Base-by-base conservation (phyloP, 345 rosid genomes). In the Balakata baccata region DNA sequence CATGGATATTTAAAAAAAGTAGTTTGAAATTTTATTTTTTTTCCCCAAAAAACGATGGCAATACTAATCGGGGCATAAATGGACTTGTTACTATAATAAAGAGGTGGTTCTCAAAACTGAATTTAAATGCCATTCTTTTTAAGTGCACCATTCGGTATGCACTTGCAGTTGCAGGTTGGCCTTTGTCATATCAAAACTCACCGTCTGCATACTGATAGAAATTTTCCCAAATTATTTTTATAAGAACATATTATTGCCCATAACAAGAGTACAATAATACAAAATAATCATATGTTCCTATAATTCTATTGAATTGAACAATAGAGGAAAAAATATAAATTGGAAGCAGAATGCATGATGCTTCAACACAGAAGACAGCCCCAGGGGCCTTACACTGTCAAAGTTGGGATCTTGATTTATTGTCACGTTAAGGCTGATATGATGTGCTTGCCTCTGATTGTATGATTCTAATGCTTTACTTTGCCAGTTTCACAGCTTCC, bases 401-500 rank as follows among this genome's bases (percentile, higher is more conserved):
- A 16, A 34, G 3, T 2, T 37, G 22, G 52, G 39, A 65, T 53
- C 45, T 50, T 67, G 3, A 56, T 11, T 70, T 53, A 65, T 63
- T 72, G 39, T 38, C 38, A 16, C n/a, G 38, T 29, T n/a, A 62
- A 37, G 12, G 51, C 39, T 61, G 68, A 50, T 10, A 6, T 51
- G 69, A 53, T 54, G 2, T 29, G 2, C 34, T 29, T 29, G 34
- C 1, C 34, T 29, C 34, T 29, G 34, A 45, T 43, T 16, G 37
- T 23, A 23, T 53, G 3, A 7, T 17, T 49, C 6, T 38, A 13
- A 29, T 14, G 5, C 23, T 22, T 37, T 56, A 6, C 56, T 13
- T 13, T 62, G 25, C 4, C 13, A 53, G 11, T 17, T 73, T 73
- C 69, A 73, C 78, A 75, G n/a, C 57, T 38, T 46, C 45, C 25